Conservation (phyloP, 2,329 filamentous ascomycete species). For the Pseudocercospora fijiensis region DNA sequence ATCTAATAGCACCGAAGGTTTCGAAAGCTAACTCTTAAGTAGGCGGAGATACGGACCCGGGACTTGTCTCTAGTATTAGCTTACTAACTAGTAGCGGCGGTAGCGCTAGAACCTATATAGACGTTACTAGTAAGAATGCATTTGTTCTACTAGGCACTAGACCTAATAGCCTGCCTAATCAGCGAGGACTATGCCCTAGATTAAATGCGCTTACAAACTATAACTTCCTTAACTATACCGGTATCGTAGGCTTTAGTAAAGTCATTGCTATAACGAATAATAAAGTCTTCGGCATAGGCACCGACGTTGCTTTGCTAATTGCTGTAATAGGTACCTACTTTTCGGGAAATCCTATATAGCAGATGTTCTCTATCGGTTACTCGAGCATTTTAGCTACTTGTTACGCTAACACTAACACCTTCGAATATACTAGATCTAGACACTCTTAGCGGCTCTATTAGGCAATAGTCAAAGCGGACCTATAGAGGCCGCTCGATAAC, state of each 20-base stretch:
- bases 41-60: background rate
- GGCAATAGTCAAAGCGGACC: no score
- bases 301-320: background rate
- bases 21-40: background rate
- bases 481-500: no score
- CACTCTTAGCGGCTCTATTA: no score
- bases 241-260: slow-evolving; percentile 2
- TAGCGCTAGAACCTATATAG: background rate
- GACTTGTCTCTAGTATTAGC: background rate
- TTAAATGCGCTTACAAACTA: slow-evolving; percentile 9
- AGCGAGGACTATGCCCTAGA: slow-evolving; percentile 7
- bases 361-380: slow-evolving; percentile 8
- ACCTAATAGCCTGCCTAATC: background rate
- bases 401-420: no score
- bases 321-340: background rate
- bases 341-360: slow-evolving; percentile 5
- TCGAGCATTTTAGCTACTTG: no score
- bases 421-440: no score
- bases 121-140: background rate
- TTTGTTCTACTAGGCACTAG: background rate
- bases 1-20: background rate
- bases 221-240: slow-evolving; percentile 2
- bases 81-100: background rate
- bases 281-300: background rate
- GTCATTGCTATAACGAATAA: background rate